Evolutionary conservation across 768 basidiomycete genomes (phyloP).

Genomic region (Panellus pusillus): DNA sequence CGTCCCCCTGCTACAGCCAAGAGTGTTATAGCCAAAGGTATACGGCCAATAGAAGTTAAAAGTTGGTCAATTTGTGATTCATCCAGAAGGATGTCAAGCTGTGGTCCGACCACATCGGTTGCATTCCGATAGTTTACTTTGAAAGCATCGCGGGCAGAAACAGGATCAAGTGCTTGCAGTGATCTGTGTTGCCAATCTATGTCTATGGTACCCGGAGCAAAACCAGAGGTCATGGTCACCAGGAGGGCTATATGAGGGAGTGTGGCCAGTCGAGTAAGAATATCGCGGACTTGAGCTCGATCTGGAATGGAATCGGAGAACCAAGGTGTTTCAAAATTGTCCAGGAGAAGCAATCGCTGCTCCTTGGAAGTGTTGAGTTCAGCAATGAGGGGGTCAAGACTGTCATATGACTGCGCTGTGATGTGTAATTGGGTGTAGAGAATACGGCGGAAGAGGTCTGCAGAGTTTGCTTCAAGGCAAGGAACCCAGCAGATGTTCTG

Average conservation of each 20-base stretch:
- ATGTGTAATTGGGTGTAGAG: slow-evolving; percentile 21
- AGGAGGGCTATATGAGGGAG: slow-evolving; percentile 31
- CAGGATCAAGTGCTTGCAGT: slow-evolving; percentile 19
- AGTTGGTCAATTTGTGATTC: slow-evolving; percentile 11
- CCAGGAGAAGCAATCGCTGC: slow-evolving; percentile 33
- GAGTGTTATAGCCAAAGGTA: slow-evolving; percentile 35
- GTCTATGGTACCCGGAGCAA: slow-evolving; percentile 23
- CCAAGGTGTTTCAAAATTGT: slow-evolving; percentile 44
- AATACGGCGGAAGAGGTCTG: slow-evolving; percentile 25
- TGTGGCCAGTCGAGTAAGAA: slow-evolving; percentile 26
- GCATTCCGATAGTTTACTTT: slow-evolving; percentile 23
- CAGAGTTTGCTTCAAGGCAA: slow-evolving; percentile 32
- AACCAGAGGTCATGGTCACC: slow-evolving; percentile 34
- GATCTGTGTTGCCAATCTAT: slow-evolving; percentile 25
- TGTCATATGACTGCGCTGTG: slow-evolving; percentile 20
- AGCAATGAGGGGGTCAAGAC: slow-evolving; percentile 18
- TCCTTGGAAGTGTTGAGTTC: slow-evolving; percentile 24
- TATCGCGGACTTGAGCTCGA: slow-evolving; percentile 24
- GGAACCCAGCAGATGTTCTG: slow-evolving; percentile 31
- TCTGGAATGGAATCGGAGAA: slow-evolving; percentile 15
- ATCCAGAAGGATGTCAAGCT: slow-evolving; percentile 3
- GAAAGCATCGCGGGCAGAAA: slow-evolving; percentile 25
- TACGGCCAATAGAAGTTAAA: slow-evolving; percentile 26
- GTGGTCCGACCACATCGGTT: slow-evolving; percentile 12
- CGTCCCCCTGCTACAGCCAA: slow-evolving; percentile 28